These are phyloP conservation scores for Brasilioporus rufonigricans DNA, from an alignment of 768 basidiomycete genomes.

Conservation along the genomic window DNA sequence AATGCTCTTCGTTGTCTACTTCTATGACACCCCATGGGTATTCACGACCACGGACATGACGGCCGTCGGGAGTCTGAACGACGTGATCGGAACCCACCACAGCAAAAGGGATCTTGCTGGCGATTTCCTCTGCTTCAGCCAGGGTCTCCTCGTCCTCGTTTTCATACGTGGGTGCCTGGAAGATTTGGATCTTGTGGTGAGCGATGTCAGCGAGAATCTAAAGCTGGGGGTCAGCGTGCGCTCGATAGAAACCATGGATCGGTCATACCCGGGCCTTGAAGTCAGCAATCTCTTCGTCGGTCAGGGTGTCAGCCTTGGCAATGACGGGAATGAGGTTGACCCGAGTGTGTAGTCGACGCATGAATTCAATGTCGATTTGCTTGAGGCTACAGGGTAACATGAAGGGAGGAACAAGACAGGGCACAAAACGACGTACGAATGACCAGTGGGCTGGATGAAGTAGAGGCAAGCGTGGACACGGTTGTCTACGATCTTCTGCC, in stretches of 20 bases:
- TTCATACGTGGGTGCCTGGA: conserved; percentile 96
- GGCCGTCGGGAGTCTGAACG: conserved; percentile 82
- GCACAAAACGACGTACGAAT: conserved; percentile 62
- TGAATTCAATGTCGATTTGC: conserved; percentile 98
- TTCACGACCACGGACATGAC: conserved; percentile 88
- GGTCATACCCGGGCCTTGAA: conserved; percentile 87
- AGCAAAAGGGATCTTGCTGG: conserved; percentile 97
- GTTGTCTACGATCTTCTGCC: conserved; percentile 91
- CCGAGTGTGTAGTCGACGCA: conserved; percentile 94
- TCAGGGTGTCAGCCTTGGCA: conserved; percentile 97
- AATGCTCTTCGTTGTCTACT: conserved; percentile 99
- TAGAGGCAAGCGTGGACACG: conserved; percentile 98
- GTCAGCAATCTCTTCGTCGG: conserved; percentile 88
- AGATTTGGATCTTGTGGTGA: conserved; percentile 95
- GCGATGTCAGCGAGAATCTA: conserved; percentile 92
- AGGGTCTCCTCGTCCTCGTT: conserved; percentile 99
- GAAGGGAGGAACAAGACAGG: neutral
- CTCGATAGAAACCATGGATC: neutral
- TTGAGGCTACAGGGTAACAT: conserved; percentile 63
- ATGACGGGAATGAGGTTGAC: conserved; percentile 99
- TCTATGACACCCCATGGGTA: conserved; percentile 99
- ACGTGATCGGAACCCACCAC: conserved; percentile 91
- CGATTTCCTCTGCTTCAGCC: conserved; percentile 96
- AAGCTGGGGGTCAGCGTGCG: neutral
- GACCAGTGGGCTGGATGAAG: conserved; percentile 98